These are phyloP conservation scores for Brachypodium distachyon DNA, from an alignment of 202 grass and related monocot genomes.

Conservation along the genomic window DNA sequence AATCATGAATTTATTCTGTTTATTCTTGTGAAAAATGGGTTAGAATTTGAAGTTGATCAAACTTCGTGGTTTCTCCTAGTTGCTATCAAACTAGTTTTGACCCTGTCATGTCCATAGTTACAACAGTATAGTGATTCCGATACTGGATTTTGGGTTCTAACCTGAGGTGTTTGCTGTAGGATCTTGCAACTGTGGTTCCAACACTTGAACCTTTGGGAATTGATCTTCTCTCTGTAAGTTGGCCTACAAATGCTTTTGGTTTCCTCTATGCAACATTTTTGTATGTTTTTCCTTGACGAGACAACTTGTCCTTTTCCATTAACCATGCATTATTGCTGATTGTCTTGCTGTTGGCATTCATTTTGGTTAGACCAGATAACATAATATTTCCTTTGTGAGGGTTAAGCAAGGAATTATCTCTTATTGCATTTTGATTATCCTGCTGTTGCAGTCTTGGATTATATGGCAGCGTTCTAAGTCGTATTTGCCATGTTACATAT, in stretches of 20 bases:
- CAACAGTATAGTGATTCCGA: background rate
- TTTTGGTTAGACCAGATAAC: background rate
- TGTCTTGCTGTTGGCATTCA: background rate
- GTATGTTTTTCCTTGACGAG: background rate
- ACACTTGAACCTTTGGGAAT: slow-evolving; percentile 60
- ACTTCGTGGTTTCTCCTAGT: background rate
- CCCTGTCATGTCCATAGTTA: too few relatives aligned
- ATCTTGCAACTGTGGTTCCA: slow-evolving; percentile 51
- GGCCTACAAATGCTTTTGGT: background rate
- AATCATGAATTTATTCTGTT: background rate
- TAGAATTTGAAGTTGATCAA: background rate
- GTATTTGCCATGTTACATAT: background rate
- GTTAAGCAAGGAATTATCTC: background rate
- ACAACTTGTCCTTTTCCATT: background rate
- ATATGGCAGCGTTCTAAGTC: background rate
- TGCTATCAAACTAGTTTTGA: background rate
- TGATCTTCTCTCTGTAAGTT: slow-evolving; percentile 77
- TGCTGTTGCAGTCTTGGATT: background rate
- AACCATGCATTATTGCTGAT: background rate
- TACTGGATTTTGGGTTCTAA: background rate
- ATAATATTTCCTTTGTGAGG: background rate
- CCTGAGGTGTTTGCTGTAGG: slow-evolving; percentile 30
- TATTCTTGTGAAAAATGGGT: background rate
- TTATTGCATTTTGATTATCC: background rate
- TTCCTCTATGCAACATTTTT: background rate